Base-by-base conservation (phyloP, 768 basidiomycete species). In the Hericium alpestre region DNA sequence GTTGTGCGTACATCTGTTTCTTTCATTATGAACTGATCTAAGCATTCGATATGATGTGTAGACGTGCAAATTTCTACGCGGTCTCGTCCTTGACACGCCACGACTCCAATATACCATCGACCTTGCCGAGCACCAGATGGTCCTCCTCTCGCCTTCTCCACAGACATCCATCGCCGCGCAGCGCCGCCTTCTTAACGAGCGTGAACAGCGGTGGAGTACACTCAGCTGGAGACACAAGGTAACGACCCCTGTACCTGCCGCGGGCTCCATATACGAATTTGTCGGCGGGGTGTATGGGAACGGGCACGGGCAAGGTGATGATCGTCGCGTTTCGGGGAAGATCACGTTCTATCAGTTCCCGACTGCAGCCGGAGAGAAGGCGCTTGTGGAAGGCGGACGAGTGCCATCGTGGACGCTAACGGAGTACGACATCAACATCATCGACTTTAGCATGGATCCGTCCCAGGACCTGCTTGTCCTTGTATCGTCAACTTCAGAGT, bases 401-500 rank as follows among this genome's bases (percentile, higher is more conserved):
- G 46, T 58, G 15, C 67, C 69, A 55, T 67, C 65, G 38, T 79
- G 78, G 78, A 75, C 73, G 1, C 76, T 79, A 58, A 51, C 65
- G 23, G 75, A 78, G 68, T 67, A 65, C 12, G 73, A 74, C 39
- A 53, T 76, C 20, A 71, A 68, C 47, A 73, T 79, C 56, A 71
- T 79, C 23, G 80, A 83, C 59, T 80, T 82, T 53, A 79, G 80
- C 0, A 80, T 82, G 74, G 79, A 79, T 66, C 79, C 78, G 11
- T 69, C 73, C 4, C 78, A 80, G 65, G 78, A 82, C 65, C 64
- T 83, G 4, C 68, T 81, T 15, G 76, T 79, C 12, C 73, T 82
- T 12, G 74, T 81, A 15, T 70, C 74, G 3, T 66, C 76, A 15
- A 13, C 23, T 10, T 22, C 41, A 13, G 54, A 39, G 54, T 54